Evolutionary conservation across 495 filamentous ascomycete genomes (phyloP).

Genomic region (Peziza echinospora): DNA sequence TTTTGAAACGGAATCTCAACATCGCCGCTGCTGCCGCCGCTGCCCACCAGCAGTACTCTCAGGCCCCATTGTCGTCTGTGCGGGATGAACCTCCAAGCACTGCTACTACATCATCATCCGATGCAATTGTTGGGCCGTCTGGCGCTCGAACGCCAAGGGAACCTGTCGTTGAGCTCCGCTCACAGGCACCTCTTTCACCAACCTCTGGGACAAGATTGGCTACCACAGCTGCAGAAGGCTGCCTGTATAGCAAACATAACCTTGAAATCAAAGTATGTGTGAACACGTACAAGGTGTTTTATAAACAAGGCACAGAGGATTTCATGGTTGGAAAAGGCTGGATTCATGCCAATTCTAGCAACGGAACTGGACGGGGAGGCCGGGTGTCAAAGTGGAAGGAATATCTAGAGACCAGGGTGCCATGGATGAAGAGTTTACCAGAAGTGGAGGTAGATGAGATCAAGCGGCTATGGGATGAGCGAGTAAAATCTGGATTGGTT

Average conservation of each 20-base stretch:
- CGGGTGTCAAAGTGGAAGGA: too few species aligned
- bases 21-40: neutral
- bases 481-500: too few species aligned
- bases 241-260: slow-evolving; percentile 44
- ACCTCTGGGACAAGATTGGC: slow-evolving; percentile 18
- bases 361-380: too few species aligned
- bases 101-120: neutral
- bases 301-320: slow-evolving; percentile 44
- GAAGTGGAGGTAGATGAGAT: too few species aligned
- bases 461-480: too few species aligned
- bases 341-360: too few species aligned
- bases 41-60: neutral
- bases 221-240: slow-evolving; percentile 23
- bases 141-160: slow-evolving; percentile 16
- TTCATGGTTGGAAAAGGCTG: slow-evolving; percentile 15
- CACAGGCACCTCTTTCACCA: slow-evolving; percentile 19
- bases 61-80: slow-evolving; percentile 9
- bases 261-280: slow-evolving; percentile 59
- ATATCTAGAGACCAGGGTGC: too few species aligned
- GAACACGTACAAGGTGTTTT: slow-evolving; percentile 61
- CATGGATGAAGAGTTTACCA: too few species aligned
- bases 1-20: slow-evolving; percentile 47
- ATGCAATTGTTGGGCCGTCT: neutral
- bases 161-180: slow-evolving; percentile 29
- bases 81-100: slow-evolving; percentile 20